These are phyloP conservation scores for Gnaphalium uliginosum DNA, from an alignment of 129 eudicot genomes.

Conservation along the genomic window DNA sequence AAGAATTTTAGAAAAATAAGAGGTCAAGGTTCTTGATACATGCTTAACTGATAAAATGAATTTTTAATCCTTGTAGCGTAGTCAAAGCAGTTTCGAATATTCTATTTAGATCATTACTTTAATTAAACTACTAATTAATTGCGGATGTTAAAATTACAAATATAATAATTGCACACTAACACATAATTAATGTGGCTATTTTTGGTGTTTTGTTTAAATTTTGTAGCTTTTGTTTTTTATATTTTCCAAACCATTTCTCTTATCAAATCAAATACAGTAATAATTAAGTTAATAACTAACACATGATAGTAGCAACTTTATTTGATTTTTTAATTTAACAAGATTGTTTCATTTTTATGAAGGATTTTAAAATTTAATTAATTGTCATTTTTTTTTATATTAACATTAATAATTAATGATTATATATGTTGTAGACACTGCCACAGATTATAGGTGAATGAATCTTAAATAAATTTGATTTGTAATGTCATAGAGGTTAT, in stretches of 20 bases:
- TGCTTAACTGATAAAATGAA: neutral
- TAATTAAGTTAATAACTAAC: neutral
- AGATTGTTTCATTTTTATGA: too few species aligned
- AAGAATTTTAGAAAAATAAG: neutral
- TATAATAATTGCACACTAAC: neutral
- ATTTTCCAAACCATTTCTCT: neutral
- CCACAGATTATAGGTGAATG: neutral
- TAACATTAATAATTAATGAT: neutral
- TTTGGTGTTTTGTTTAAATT: too few species aligned
- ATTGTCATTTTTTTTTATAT: neutral
- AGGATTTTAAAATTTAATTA: neutral
- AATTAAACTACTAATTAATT: neutral
- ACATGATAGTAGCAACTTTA: neutral
- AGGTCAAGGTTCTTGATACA: neutral
- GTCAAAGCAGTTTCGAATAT: neutral
- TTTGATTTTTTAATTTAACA: too few species aligned
- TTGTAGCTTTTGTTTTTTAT: neutral
- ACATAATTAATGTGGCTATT: too few species aligned
- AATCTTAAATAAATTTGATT: constrained; percentile 2
- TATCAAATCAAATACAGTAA: too few species aligned
- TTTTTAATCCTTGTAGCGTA: neutral
- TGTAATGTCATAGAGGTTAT: neutral
- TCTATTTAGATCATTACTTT: neutral
- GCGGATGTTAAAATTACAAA: neutral
- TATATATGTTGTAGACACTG: neutral